Evolutionary conservation across 2,329 filamentous ascomycete species (phyloP), one percentile per base, ranked within the genome.

Genomic region (Colletotrichum kahawae): DNA sequence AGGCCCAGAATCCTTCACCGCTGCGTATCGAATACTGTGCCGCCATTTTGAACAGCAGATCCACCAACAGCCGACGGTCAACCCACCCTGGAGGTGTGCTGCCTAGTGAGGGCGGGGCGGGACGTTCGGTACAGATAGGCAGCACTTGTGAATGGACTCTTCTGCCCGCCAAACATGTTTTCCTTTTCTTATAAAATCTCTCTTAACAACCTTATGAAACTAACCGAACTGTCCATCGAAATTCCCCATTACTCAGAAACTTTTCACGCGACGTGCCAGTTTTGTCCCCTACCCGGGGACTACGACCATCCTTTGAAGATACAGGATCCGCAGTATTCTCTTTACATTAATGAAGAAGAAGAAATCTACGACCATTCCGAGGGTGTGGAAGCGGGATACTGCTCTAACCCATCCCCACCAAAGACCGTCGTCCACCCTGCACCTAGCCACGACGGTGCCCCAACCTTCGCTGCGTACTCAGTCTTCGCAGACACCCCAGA

Each of bases 401-500:
- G 38, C 5, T 2, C 9, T 2, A 48, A 48, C 1, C 38, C 38
- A 48, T 48, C 3, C 2, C 27, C 27, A 21, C 3, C 18, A n/a
- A 67, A 60, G 9, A 54, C 51, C 3, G 8, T 60, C n/a, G 51
- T 51, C 4, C 62, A 60, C 14, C n/a, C 51, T 18, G 62, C 69
- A n/a, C 60, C 69, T 5, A 67, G 69, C 51, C 51, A 66, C 10
- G 62, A 71, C 29, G 69, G 69, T 7, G 33, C 69, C 21, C 59
- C 60, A 31, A 65, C 24, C 31, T 59, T 71, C 14, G 60, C n/a
- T 5, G 68, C 68, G 13, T 57, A 51, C 18, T 7, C 64, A 21
- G 16, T 71, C 24, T 33, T 18, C 1, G 48, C 1, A 7, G 4
- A 9, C 6, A 59, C 60, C 33, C 60, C 43, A 33, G 60, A 71